These are phyloP conservation scores for Rhododendron simsii DNA, from an alignment of 148 eudicot genomes.

Conservation along the genomic window DNA sequence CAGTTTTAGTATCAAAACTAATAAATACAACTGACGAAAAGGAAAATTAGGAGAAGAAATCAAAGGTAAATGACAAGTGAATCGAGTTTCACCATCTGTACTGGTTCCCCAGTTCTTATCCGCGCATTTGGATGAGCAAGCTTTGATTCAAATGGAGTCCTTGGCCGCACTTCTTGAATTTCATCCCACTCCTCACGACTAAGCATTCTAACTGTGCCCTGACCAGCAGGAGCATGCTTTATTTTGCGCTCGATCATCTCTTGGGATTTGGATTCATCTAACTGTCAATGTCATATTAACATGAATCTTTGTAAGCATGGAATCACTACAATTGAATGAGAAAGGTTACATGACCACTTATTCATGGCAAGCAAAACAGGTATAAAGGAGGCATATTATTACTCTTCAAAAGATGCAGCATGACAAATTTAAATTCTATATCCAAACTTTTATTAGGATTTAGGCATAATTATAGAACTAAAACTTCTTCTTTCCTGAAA, in stretches of 20 bases:
- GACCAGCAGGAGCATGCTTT: slow-evolving; percentile 79
- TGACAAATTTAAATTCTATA: background rate
- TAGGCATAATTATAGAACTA: too few species aligned
- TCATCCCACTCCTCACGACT: slow-evolving; percentile 88
- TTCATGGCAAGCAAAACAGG: background rate
- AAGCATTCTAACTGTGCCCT: slow-evolving; percentile 89
- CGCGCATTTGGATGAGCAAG: slow-evolving; percentile 90
- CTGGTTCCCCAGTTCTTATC: slow-evolving; percentile 63
- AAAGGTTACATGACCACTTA: background rate
- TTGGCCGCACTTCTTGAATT: slow-evolving; percentile 76
- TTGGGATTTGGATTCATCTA: slow-evolving; percentile 77
- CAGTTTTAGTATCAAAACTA: background rate
- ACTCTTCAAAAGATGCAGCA: background rate
- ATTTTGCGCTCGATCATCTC: slow-evolving; percentile 71
- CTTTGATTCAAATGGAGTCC: slow-evolving; percentile 93
- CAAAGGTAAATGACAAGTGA: background rate
- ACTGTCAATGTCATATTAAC: slow-evolving; percentile 24
- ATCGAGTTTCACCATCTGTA: slow-evolving; percentile 48
- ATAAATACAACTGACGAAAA: background rate
- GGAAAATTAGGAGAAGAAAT: background rate
- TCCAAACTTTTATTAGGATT: too few species aligned
- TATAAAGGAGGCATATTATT: background rate
- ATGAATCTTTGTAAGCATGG: too few species aligned
- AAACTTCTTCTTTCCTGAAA: too few species aligned
- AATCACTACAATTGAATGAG: background rate